Evolutionary conservation across 768 basidiomycete genomes (phyloP), one percentile per base, ranked within the genome.

Genomic region (Mycena amicta): DNA sequence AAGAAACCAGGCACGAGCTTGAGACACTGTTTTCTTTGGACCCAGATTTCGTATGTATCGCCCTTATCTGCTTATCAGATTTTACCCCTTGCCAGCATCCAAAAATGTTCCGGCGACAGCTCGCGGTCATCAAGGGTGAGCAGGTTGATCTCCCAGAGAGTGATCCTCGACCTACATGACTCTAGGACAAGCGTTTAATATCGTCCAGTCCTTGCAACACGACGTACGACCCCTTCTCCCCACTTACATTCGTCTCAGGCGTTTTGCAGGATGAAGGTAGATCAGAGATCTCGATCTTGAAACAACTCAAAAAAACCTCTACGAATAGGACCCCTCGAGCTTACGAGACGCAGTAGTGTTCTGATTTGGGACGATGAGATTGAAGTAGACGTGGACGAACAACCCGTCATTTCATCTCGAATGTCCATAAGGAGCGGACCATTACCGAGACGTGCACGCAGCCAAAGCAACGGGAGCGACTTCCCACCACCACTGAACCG

Each of bases 81-180:
- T 45, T 43, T 22, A 15, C 31, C 11, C 31, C 11, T 4, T 50
- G 13, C 13, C 30, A 63, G 62, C 90, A 93, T 71, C 89, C 89
- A 0, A 92, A 92, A 74, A 93, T 93, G 92, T 93, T 93, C 75
- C 67, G 91, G 89, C 80, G 89, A 59, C 94, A 96, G 80, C 73
- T 95, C 55, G 88, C 92, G n/a, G 92, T 96, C 4, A 88, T 96
- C 58, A 95, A 95, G 74, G 93, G 82, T 76, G 25, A 53, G 50
- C 16, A 26, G 43, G 18, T 25, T 26, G 8, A 23, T 25, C 5
- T 6, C 29, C 15, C 28, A 39, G 52, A 60, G 43, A 43, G 50
- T 45, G 57, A 23, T 23, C 28, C 52, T 57, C 57, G 43, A 47
- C 15, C 20, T 15, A 18, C 23, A 37, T 22, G 15, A 37, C 56